Percentiles rank a stretch among this genome's conserved stretches.
These are phyloP conservation scores for Gaeumannomyces tritici DNA, from an alignment of 2,329 filamentous ascomycete genomes.

Conservation along the genomic window DNA sequence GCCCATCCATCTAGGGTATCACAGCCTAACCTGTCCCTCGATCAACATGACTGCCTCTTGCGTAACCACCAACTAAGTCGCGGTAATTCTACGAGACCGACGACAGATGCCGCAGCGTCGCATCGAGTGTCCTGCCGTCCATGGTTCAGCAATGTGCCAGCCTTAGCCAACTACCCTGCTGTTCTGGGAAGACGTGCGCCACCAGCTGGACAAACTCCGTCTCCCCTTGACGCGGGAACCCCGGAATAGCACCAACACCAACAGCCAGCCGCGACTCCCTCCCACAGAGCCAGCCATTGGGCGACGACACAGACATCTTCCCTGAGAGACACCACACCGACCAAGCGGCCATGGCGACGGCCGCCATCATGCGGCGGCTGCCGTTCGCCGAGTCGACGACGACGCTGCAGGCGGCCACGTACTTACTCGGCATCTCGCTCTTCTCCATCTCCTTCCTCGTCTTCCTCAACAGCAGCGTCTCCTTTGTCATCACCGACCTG, in stretches of 20 bases:
- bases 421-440: slow-evolving; percentile 72
- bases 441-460: slow-evolving; percentile 87
- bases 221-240: not conserved
- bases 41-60: not conserved
- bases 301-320: not conserved
- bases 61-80: not conserved
- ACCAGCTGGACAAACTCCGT: not conserved
- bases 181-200: not conserved
- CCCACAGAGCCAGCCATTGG: not conserved
- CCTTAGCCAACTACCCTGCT: no score
- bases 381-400: slow-evolving; percentile 54
- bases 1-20: not conserved
- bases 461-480: slow-evolving; percentile 77
- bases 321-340: not conserved
- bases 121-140: not conserved
- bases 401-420: slow-evolving; percentile 55
- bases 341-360: not conserved
- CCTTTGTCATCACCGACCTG: slow-evolving; percentile 76
- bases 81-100: not conserved
- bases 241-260: not conserved
- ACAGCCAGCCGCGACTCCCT: not conserved
- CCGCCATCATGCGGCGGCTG: slow-evolving; percentile 32
- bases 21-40: not conserved
- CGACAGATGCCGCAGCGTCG: not conserved
- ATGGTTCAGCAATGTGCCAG: no score